phyloP scores from a whole-genome alignment of 1,284 basidiomycete genomes.

The Irpex sp. region DNA sequence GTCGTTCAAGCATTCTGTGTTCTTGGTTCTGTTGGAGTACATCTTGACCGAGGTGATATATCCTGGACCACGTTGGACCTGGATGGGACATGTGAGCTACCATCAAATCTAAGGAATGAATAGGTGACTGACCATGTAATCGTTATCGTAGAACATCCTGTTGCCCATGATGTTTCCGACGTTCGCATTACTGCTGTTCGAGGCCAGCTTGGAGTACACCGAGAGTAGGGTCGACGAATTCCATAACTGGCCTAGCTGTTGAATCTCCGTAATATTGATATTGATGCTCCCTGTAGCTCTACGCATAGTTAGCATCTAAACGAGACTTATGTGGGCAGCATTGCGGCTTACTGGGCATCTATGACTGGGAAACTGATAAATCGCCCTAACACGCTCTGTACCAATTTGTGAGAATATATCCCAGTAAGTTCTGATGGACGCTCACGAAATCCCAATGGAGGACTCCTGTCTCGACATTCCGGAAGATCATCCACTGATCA shows the following conservation, averaged over 20 bases:
- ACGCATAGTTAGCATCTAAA: background rate
- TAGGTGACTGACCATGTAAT: conserved; percentile 55
- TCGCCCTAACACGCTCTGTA: conserved; percentile 54
- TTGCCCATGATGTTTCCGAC: conserved; percentile 56
- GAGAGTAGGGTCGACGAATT: conserved; percentile 37
- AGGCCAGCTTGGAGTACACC: conserved; percentile 37
- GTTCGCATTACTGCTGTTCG: conserved; percentile 45
- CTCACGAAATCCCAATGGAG: conserved; percentile 68
- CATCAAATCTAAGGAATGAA: background rate
- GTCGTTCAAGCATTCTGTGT: conserved; percentile 62
- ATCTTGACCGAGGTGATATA: conserved; percentile 64
- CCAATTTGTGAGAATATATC: background rate
- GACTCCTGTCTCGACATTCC: conserved; percentile 49
- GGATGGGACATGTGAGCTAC: background rate
- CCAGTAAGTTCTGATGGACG: background rate
- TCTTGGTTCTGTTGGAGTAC: conserved; percentile 57
- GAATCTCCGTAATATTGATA: conserved; percentile 51
- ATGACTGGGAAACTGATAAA: conserved; percentile 60
- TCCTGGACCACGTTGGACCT: conserved; percentile 51
- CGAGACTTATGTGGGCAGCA: background rate
- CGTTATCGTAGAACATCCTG: conserved; percentile 62
- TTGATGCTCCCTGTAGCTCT: conserved; percentile 57
- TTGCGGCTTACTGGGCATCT: conserved; percentile 48
- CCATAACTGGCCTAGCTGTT: conserved; percentile 51
- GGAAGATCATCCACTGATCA: conserved; percentile 64